Conservation (phyloP, 371 early-diverging fungal genomes). For the Mortierella sp. region DNA sequence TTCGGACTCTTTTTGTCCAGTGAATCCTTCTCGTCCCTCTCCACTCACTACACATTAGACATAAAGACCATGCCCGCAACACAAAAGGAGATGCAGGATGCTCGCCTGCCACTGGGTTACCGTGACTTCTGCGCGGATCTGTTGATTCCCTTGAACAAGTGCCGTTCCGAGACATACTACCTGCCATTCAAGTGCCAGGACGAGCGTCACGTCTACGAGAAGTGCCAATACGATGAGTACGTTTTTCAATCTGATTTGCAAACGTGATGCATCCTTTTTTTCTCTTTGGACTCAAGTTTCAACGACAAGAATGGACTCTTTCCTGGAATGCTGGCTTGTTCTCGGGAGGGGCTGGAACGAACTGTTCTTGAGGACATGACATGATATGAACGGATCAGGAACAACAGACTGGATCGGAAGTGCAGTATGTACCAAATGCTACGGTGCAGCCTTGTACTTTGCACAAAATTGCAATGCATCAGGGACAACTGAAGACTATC, state of each 20-base stretch:
- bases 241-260: slow-evolving; percentile 37
- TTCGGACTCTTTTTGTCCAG: too few relatives aligned
- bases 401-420: too few relatives aligned
- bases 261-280: not conserved
- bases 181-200: slow-evolving; percentile 94
- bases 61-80: slow-evolving; percentile 75
- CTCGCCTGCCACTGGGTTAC: slow-evolving; percentile 87
- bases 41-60: not conserved
- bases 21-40: not conserved
- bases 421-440: too few relatives aligned
- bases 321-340: too few relatives aligned
- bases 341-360: too few relatives aligned
- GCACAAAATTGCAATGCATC: too few relatives aligned
- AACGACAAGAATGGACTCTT: too few relatives aligned
- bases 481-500: too few relatives aligned
- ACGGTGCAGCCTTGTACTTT: too few relatives aligned
- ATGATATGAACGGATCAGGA: too few relatives aligned
- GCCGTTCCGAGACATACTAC: slow-evolving; percentile 86
- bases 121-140: slow-evolving; percentile 96
- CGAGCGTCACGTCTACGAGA: slow-evolving; percentile 90
- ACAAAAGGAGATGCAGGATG: slow-evolving; percentile 86
- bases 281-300: not conserved
- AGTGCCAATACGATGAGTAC: slow-evolving; percentile 97
- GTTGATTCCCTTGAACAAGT: slow-evolving; percentile 91
- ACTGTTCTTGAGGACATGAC: too few relatives aligned